Evolutionary conservation across 2,329 filamentous ascomycete genomes (phyloP).

Genomic region (Domatiomyces globalis): DNA sequence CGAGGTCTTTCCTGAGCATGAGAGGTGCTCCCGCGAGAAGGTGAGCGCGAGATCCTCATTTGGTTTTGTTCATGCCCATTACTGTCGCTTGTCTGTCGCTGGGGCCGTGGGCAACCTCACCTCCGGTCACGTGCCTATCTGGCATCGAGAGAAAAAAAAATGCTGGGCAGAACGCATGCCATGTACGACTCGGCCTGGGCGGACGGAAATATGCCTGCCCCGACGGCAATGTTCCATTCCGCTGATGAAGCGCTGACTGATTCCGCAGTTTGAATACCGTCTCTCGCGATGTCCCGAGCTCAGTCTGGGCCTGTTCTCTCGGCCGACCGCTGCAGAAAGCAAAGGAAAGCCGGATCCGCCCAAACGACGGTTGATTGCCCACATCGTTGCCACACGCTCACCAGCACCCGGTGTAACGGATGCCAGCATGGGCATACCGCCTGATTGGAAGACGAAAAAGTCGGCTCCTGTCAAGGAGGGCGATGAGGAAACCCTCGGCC

Average conservation of each 20-base stretch:
- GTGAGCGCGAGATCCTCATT: slow-evolving; percentile 26
- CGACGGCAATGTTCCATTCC: neutral
- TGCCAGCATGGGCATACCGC: slow-evolving; percentile 58
- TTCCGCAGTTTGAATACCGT: slow-evolving; percentile 56
- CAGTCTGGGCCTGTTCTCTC: slow-evolving; percentile 65
- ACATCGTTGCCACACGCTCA: slow-evolving; percentile 63
- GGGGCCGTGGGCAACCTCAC: neutral
- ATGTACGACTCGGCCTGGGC: neutral
- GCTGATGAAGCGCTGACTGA: neutral
- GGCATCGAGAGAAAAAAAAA: neutral
- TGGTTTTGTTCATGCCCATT: neutral
- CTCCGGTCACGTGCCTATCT: neutral
- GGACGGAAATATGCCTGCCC: neutral
- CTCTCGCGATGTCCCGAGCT: slow-evolving; percentile 62
- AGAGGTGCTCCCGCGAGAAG: slow-evolving; percentile 47
- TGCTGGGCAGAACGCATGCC: neutral
- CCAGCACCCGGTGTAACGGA: slow-evolving; percentile 52
- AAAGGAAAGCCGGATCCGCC: slow-evolving; percentile 31
- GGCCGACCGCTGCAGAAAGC: slow-evolving; percentile 40
- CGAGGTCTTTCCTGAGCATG: slow-evolving; percentile 42
- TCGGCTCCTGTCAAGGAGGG: slow-evolving; percentile 18
- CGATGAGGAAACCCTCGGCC: slow-evolving; percentile 42
- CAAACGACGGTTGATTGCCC: slow-evolving; percentile 54
- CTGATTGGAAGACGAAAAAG: slow-evolving; percentile 45
- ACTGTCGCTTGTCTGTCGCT: neutral